Evolutionary conservation across 1,284 basidiomycete genomes (phyloP).

Genomic region (Ustilago hordei): DNA sequence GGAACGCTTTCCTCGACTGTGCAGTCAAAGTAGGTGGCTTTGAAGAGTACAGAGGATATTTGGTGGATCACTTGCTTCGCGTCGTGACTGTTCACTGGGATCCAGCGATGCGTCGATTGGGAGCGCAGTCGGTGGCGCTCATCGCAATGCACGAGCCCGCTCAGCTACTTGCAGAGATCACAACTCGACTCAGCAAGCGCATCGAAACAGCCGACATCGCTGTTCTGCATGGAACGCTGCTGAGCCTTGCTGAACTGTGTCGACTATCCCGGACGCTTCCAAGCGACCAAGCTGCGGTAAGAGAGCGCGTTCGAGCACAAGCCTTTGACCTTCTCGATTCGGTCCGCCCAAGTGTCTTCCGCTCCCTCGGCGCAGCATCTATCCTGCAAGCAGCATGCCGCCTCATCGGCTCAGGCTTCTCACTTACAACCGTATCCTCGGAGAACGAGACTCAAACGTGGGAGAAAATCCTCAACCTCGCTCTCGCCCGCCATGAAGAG

Average conservation of each 20-base stretch:
- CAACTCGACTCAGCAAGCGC: constrained; percentile 41
- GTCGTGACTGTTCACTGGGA: constrained; percentile 92
- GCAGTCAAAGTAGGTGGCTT: constrained; percentile 87
- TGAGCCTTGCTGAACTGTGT: constrained; percentile 80
- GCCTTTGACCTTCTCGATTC: constrained; percentile 74
- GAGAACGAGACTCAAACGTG: constrained; percentile 25
- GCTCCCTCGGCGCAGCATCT: constrained; percentile 79
- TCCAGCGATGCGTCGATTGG: constrained; percentile 80
- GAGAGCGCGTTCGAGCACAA: constrained; percentile 6
- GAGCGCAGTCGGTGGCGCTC: constrained; percentile 79
- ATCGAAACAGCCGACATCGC: constrained; percentile 73
- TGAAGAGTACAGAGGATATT: constrained; percentile 79
- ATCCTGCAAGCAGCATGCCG: constrained; percentile 81
- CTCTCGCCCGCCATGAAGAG: constrained; percentile 78
- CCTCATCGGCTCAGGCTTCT: constrained; percentile 74
- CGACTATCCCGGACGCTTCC: constrained; percentile 70
- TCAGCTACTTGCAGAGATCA: constrained; percentile 73
- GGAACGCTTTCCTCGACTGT: constrained; percentile 84
- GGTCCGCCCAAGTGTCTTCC: constrained; percentile 75
- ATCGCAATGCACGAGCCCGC: constrained; percentile 78
- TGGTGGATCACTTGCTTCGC: constrained; percentile 81
- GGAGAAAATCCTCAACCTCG: constrained; percentile 75
- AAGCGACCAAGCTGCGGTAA: constrained; percentile 56
- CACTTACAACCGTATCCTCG: constrained; percentile 8
- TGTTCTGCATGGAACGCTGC: constrained; percentile 85